Conservation (phyloP, 2,329 filamentous ascomycete species). For the Fusarium sp. region DNA sequence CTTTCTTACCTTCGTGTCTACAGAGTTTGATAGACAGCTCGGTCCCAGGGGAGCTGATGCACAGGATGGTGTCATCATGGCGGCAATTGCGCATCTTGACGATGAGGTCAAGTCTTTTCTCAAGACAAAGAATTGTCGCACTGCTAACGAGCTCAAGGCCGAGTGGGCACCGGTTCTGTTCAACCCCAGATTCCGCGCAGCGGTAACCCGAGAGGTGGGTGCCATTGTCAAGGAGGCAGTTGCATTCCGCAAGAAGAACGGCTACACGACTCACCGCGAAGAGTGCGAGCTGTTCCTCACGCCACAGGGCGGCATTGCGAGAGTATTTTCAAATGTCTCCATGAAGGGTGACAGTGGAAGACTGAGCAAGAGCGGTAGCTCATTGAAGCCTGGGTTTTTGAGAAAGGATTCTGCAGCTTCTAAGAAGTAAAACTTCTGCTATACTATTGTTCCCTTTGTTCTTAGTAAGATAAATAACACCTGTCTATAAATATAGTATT, state of each 20-base stretch:
- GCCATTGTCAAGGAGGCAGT: constrained; percentile 5
- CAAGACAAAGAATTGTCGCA: neutral
- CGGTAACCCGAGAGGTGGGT: constrained; percentile 9
- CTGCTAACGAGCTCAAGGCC: neutral
- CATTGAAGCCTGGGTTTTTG: neutral
- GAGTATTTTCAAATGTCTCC: neutral
- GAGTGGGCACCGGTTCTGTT: constrained; percentile 17
- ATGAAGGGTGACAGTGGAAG: neutral
- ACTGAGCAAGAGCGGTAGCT: neutral
- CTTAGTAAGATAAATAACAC: neutral
- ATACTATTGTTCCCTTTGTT: neutral
- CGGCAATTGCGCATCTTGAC: constrained; percentile 14
- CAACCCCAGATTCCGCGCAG: neutral
- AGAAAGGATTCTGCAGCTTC: neutral
- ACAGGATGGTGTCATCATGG: neutral
- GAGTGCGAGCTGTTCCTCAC: constrained; percentile 13
- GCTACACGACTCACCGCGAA: constrained; percentile 3
- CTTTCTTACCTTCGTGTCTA: constrained; percentile 14
- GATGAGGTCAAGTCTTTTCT: constrained; percentile 15
- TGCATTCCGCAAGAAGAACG: constrained; percentile 8
- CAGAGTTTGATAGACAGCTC: constrained; percentile 9
- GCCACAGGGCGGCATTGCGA: neutral
- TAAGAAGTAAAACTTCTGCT: neutral
- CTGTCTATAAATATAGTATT: neutral
- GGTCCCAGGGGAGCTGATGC: neutral